phyloP scores from a whole-genome alignment of 139 green algal species.

The Coelastrella sp. region DNA sequence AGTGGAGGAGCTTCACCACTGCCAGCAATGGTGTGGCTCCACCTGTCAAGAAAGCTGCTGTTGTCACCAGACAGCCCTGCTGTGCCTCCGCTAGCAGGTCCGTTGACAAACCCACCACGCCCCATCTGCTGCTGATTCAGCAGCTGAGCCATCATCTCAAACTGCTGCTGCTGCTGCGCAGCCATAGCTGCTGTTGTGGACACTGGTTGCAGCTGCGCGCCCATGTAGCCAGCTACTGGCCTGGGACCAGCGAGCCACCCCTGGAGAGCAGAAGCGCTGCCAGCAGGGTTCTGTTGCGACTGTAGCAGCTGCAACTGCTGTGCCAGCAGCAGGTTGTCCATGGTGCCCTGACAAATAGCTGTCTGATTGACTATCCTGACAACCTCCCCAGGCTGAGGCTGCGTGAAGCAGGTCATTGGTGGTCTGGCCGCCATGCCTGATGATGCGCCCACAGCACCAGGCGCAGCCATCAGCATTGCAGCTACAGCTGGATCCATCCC shows the following conservation, averaged over 20 bases:
- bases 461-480: neutral
- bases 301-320: neutral
- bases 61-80: neutral
- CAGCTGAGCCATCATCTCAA: neutral
- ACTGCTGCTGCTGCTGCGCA: neutral
- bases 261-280: neutral
- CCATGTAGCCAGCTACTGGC: too few relatives aligned
- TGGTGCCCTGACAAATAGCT: neutral
- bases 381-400: neutral
- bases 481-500: neutral
- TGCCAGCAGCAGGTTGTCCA: neutral
- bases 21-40: neutral
- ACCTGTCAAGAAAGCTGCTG: neutral
- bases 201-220: neutral
- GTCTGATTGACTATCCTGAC: neutral
- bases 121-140: slow-evolving; percentile 1
- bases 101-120: neutral
- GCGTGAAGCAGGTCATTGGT: neutral
- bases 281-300: neutral
- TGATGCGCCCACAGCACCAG: neutral
- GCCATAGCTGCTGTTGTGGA: neutral
- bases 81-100: neutral
- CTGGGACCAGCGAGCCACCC: neutral
- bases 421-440: neutral
- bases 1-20: neutral